Conservation (phyloP, 805 yeast genomes). For the Yarrowia alimentaria region DNA sequence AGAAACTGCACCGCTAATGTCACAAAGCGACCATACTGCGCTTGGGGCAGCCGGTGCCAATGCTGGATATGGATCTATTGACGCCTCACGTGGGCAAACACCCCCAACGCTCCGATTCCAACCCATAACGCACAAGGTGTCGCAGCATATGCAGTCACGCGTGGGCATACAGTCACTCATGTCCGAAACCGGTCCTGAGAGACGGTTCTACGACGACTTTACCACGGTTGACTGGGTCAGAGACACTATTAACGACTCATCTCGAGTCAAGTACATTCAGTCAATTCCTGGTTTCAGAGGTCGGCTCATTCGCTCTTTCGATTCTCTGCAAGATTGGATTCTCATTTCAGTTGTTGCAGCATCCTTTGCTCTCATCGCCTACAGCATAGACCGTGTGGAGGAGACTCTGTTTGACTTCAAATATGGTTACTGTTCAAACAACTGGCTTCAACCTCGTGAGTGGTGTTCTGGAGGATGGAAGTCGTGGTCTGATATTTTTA, state of each 20-base stretch:
- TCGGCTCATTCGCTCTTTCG: slow-evolving; percentile 39
- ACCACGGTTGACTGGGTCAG: slow-evolving; percentile 62
- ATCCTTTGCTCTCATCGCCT: slow-evolving; percentile 51
- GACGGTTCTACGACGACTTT: slow-evolving; percentile 56
- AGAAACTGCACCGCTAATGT: slow-evolving; percentile 7
- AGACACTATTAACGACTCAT: slow-evolving; percentile 48
- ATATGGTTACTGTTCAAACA: slow-evolving; percentile 50
- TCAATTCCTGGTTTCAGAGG: slow-evolving; percentile 41
- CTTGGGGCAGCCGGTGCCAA: too few relatives aligned
- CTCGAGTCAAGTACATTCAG: slow-evolving; percentile 44
- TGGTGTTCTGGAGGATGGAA: slow-evolving; percentile 45
- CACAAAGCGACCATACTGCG: not conserved
- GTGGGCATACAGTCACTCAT: slow-evolving; percentile 5
- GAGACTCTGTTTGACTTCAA: slow-evolving; percentile 50
- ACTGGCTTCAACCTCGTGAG: slow-evolving; percentile 41
- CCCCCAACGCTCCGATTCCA: not conserved
- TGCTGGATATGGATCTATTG: slow-evolving; percentile 1
- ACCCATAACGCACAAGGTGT: not conserved
- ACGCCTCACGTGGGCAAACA: too few relatives aligned
- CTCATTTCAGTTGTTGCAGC: slow-evolving; percentile 49
- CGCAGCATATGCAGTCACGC: slow-evolving; percentile 14
- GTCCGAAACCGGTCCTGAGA: slow-evolving; percentile 22
- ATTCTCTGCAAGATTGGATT: slow-evolving; percentile 50
- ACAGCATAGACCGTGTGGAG: slow-evolving; percentile 49
- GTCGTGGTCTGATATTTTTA: slow-evolving; percentile 43